Base-by-base conservation (phyloP, 352 stramenopile genomes). In the Phytophthora ohioensis region DNA sequence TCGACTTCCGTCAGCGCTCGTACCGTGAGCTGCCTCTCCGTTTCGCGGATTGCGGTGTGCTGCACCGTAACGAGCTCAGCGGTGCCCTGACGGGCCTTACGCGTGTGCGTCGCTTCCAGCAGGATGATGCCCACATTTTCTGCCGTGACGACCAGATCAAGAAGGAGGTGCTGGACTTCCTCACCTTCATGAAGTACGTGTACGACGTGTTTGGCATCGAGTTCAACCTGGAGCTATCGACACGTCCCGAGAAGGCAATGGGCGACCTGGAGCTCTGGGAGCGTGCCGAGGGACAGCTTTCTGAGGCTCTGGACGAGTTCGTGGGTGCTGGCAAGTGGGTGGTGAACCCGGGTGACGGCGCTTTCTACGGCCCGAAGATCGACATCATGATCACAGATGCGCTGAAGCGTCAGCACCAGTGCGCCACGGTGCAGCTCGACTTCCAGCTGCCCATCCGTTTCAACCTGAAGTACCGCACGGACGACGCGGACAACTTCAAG, bases 281-380 rank as follows among this genome's bases (percentile, higher is more conserved):
- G 56, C 67, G 65, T 27, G 84, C 84, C 36, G 82, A 91, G 59
- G 54, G 17, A 9, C 81, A 90, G 71, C 80, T 99, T 32, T 86
- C 85, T 13, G 82, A 91, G 71, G 97, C 97, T 11, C 92, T 99
- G 71, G 90, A 99, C 73, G 86, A 93, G 56, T 99, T 99, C 64
- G 82, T 88, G 46, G 97, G 97, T 17, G 91, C 93, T 53, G 96
- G 96, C 56, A 97, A 98, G 57, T 99, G 98, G 98, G 88, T 89
- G 55, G 90, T 98, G 48, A 99, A 99, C 75, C 94, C 97, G 13
- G 98, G 97, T 47, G 98, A 99, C 76, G 98, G 98, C 67, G 98
- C 98, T 41, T 99, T 99, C 82, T 99, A 99, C 84, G 98, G 98
- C 32, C 98, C 98, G 11, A 99, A 99, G 87, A 99, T 99, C 81